Evolutionary conservation across 495 filamentous ascomycete species (phyloP).

Genomic region (Acidiella bohemica): DNA sequence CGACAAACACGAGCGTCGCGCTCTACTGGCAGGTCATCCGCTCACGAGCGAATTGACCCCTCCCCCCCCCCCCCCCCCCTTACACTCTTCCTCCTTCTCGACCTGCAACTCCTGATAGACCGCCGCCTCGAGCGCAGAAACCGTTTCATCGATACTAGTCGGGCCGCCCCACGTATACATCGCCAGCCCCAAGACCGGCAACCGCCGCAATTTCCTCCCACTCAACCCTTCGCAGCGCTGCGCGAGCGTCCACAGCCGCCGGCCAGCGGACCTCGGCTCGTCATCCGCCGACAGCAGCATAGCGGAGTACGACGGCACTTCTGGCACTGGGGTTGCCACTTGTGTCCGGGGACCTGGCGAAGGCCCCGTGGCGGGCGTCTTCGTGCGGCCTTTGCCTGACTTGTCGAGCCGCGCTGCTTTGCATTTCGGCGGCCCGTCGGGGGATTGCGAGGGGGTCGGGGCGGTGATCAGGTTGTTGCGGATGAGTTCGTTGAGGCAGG

Average conservation of each 20-base stretch:
- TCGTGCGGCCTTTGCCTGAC: not conserved
- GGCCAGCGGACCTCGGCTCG: slow-evolving; percentile 47
- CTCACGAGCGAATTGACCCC: no score
- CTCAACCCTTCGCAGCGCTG: slow-evolving; percentile 22
- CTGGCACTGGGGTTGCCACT: slow-evolving; percentile 62
- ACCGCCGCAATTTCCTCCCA: slow-evolving; percentile 25
- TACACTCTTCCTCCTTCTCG: slow-evolving; percentile 43
- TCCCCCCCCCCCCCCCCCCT: no score
- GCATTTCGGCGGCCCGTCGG: not conserved
- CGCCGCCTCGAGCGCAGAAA: slow-evolving; percentile 20
- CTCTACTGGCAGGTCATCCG: no score
- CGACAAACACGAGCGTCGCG: no score
- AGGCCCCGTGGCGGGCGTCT: slow-evolving; percentile 70
- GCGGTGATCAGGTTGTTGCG: slow-evolving; percentile 18
- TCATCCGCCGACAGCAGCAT: slow-evolving; percentile 78
- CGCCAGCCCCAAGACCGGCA: slow-evolving; percentile 27
- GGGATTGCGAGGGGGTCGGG: not conserved
- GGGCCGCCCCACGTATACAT: slow-evolving; percentile 24
- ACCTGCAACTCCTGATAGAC: slow-evolving; percentile 19
- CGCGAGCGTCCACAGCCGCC: slow-evolving; percentile 9
- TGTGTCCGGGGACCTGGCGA: slow-evolving; percentile 60
- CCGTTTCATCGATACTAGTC: slow-evolving; percentile 18
- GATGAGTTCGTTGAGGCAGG: slow-evolving; percentile 37
- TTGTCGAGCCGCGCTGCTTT: not conserved
- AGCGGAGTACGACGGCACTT: slow-evolving; percentile 40